A percentile compares a stretch with the other conserved stretches of the same genome.
Evolutionary conservation across 139 green algal genomes (phyloP).

Genomic region (Picochlorum sp.): DNA sequence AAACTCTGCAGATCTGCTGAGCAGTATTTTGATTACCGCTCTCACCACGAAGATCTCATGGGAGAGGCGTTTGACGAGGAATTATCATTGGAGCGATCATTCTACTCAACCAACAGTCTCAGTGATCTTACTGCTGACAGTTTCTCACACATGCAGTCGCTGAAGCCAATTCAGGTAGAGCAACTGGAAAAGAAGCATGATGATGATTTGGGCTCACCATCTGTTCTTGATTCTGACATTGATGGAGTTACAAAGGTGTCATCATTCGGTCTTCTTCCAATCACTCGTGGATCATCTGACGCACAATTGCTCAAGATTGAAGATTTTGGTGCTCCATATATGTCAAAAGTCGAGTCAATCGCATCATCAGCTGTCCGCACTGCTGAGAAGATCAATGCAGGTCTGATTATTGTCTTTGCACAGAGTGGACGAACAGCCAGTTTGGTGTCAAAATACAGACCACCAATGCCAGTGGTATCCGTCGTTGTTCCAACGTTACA

Average conservation of each 20-base stretch:
- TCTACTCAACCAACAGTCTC: neutral
- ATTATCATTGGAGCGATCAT: constrained; percentile 3
- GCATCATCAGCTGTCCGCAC: constrained; percentile 71
- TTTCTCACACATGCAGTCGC: neutral
- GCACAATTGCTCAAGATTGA: constrained; percentile 3
- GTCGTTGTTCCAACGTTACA: constrained; percentile 42
- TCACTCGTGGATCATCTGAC: neutral
- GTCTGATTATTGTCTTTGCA: constrained; percentile 77
- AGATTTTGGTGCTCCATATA: constrained; percentile 8
- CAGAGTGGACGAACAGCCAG: constrained; percentile 64
- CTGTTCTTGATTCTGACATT: neutral
- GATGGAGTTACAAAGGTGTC: constrained; percentile 4
- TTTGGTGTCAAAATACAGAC: constrained; percentile 82
- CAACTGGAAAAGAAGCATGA: neutral
- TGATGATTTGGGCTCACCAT: neutral
- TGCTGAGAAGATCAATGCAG: constrained; percentile 73
- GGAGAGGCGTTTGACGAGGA: constrained; percentile 16
- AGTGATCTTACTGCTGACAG: neutral
- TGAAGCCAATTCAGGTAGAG: neutral
- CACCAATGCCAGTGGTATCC: constrained; percentile 51
- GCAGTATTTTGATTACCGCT: constrained; percentile 37
- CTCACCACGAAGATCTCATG: constrained; percentile 27
- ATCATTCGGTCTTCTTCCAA: constrained; percentile 23
- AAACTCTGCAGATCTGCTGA: constrained; percentile 18
- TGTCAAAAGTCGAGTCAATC: constrained; percentile 56